phyloP scores from a whole-genome alignment of 139 green algal species.

The Closterium sp. region DNA sequence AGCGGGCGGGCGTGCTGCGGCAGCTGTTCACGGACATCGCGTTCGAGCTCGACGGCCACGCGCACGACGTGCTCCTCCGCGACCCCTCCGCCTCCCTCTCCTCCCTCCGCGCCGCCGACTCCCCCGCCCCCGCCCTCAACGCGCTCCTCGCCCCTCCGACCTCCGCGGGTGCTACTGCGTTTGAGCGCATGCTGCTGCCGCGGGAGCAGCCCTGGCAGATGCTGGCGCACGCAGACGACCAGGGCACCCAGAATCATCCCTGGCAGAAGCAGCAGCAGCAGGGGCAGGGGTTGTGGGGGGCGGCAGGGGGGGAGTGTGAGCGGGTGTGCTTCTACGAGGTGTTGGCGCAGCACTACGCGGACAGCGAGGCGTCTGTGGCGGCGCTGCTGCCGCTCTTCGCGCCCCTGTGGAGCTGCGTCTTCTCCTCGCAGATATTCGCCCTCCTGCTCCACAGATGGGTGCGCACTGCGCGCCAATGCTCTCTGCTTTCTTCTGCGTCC shows the following conservation, averaged over 20 bases:
- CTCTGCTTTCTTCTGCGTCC: too few relatives aligned
- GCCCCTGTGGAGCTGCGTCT: slow-evolving; percentile 34
- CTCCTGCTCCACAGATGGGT: slow-evolving; percentile 52
- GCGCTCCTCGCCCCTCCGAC: background rate
- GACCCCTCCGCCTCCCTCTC: background rate
- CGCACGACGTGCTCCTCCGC: background rate
- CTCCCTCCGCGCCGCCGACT: background rate
- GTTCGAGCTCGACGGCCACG: slow-evolving; percentile 9
- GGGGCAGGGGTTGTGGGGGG: background rate
- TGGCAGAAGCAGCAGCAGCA: slow-evolving; percentile 6
- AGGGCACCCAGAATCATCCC: background rate
- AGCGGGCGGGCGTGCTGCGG: slow-evolving; percentile 16
- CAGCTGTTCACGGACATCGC: slow-evolving; percentile 40
- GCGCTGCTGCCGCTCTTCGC: slow-evolving; percentile 43
- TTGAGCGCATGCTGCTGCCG: background rate
- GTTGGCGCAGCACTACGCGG: slow-evolving; percentile 44
- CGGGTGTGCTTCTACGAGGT: slow-evolving; percentile 49
- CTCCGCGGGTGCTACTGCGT: background rate
- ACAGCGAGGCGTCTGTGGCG: slow-evolving; percentile 18
- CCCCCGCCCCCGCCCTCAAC: background rate
- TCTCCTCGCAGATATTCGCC: slow-evolving; percentile 41
- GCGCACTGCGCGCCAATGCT: background rate
- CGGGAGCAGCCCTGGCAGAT: background rate
- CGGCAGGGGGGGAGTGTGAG: background rate
- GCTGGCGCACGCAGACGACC: background rate